These are phyloP conservation scores for Stylosanthes scabra DNA, from an alignment of 331 rosid genomes.

Conservation along the genomic window DNA sequence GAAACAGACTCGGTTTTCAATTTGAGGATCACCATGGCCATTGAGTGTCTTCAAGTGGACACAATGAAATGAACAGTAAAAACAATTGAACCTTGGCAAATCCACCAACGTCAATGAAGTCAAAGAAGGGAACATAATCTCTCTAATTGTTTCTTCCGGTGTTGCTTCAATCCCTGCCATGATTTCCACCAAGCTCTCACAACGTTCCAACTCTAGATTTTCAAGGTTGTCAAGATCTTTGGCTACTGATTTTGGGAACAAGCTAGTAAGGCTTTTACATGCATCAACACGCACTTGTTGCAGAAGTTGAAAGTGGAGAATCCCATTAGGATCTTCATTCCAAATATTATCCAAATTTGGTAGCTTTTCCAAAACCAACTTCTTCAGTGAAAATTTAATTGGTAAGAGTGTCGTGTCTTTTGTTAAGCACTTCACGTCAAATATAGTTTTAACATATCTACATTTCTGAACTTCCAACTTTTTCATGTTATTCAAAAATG, in stretches of 20 bases:
- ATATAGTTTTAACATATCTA: neutral
- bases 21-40: neutral
- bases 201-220: neutral
- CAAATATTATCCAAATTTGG: slow-evolving; percentile 13
- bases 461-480: neutral
- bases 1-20: neutral
- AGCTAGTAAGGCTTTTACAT: slow-evolving; percentile 7
- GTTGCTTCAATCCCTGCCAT: neutral
- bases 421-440: neutral
- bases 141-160: neutral
- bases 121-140: neutral
- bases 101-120: neutral
- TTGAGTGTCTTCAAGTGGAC: neutral
- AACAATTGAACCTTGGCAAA: neutral
- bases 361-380: neutral
- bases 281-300: neutral
- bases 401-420: neutral
- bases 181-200: neutral
- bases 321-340: slow-evolving; percentile 5
- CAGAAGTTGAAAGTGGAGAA: neutral
- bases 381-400: neutral
- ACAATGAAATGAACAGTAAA: too few relatives aligned
- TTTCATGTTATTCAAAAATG: neutral
- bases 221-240: neutral
- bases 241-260: slow-evolving; percentile 26